Percentiles rank a stretch among this genome's conserved stretches.
Conservation (phyloP, 495 filamentous ascomycete species). For the Astrothelium macrocarpum region DNA sequence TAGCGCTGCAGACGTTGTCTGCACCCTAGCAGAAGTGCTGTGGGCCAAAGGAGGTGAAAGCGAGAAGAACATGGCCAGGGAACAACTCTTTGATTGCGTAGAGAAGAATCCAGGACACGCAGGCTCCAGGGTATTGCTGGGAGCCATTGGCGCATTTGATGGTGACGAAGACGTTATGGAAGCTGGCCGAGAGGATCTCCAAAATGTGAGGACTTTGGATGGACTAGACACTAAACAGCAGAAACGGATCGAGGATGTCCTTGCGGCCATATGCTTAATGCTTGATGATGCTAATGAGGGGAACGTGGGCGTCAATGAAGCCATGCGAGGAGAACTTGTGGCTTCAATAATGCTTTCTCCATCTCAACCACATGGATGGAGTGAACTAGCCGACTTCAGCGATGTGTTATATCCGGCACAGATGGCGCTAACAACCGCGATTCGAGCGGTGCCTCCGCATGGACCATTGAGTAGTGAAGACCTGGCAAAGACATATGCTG, state of each 20-base stretch:
- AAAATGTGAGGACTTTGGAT: conserved; percentile 55
- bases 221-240: conserved; percentile 39
- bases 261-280: conserved; percentile 44
- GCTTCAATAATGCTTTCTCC: conserved; percentile 71
- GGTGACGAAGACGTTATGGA: conserved; percentile 65
- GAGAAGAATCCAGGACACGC: conserved; percentile 64
- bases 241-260: conserved; percentile 46
- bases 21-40: conserved; percentile 77
- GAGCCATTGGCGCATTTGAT: conserved; percentile 73
- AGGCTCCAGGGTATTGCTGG: conserved; percentile 66
- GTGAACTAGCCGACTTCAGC: conserved; percentile 47
- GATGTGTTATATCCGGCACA: conserved; percentile 53
- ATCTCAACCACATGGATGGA: conserved; percentile 66
- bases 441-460: conserved; percentile 57
- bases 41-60: conserved; percentile 81
- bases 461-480: conserved; percentile 58
- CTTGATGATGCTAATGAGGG: conserved; percentile 17
- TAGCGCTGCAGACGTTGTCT: conserved; percentile 74
- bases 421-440: conserved; percentile 74
- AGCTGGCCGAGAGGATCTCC: conserved; percentile 70
- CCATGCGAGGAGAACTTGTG: conserved; percentile 34
- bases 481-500: conserved; percentile 65
- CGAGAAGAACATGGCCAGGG: conserved; percentile 62
- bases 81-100: conserved; percentile 70
- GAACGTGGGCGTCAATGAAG: conserved; percentile 18